Base-by-base conservation (phyloP, 768 basidiomycete genomes). In the Udeniomyces megalosporus region DNA sequence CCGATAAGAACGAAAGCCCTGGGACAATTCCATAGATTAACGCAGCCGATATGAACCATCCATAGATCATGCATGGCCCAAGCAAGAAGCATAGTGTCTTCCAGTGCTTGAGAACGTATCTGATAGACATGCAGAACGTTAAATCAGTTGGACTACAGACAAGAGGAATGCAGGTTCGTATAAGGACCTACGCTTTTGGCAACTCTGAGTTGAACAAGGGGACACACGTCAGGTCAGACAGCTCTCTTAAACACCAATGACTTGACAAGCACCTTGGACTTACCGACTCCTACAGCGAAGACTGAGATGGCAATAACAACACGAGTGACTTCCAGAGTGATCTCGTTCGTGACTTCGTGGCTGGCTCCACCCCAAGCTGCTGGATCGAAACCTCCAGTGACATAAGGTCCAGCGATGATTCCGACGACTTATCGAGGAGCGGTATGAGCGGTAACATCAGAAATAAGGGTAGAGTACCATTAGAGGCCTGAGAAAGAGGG, bases 231-330 rank as follows among this genome's bases (percentile, higher is more conserved):
- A 42, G 38, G 17, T 42, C 38, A 42, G 38, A 17, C 31, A 35
- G 11, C 11, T 32, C 38, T 45, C 26, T 26, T 8, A 4, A n/a
- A 47, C 20, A 45, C 57, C 11, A 6, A 34, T 6, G 1, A 26
- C 56, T 12, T 20, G 5, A 15, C 17, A 42, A 42, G 38, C 38
- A 42, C 22, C 1, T 11, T 47, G 24, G 38, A 62, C 63, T 26
- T 24, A 58, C 58, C 95, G 26, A 97, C 95, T 17, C 95, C 95
- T 58, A 99, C 88, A 8, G 93, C 93, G 72, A 99, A 99, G 0
- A 99, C 93, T 22, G 90, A 90, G 58, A 97, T 86, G 17, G 93
- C 95, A 34, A 99, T 81, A 49, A 97, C 86, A 61, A 97, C 83
- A 17, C 95, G 80, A 10, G 88, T 91, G 20, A 93, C 75, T 74